Percentiles rank a stretch among this genome's conserved stretches.
phyloP scores from a whole-genome alignment of 2,329 filamentous ascomycete genomes.

The Biscogniauxia sp. region DNA sequence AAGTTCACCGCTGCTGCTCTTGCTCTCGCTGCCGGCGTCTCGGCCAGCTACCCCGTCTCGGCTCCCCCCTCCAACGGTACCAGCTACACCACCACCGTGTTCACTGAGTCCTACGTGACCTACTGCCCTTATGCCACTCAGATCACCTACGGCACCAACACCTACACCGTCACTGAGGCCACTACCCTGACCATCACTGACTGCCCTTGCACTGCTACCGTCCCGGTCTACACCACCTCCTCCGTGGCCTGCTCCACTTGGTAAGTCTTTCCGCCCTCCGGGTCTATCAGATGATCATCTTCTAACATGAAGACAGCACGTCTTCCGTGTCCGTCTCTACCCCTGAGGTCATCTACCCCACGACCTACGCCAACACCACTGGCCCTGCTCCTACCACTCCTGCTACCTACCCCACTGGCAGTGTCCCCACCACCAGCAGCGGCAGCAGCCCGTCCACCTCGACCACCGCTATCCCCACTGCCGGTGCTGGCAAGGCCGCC shows the following conservation, averaged over 20 bases:
- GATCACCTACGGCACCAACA: conserved; percentile 61
- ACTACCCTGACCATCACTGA: conserved; percentile 69
- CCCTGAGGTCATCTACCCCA: conserved; percentile 12
- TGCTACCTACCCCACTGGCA: conserved; percentile 11
- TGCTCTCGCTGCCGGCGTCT: conserved; percentile 49
- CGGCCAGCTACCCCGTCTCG: conserved; percentile 19
- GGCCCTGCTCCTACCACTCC: conserved; percentile 5
- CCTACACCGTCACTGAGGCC: conserved; percentile 67
- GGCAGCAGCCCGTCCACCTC: conserved; percentile 28
- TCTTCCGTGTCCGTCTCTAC: conserved; percentile 9
- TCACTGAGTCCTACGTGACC: conserved; percentile 62
- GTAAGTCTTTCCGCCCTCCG: conserved; percentile 17
- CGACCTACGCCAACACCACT: conserved; percentile 23
- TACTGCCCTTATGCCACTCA: conserved; percentile 69
- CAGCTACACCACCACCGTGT: conserved; percentile 63
- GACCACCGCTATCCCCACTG: conserved; percentile 44
- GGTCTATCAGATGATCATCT: not conserved
- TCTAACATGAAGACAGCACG: conserved; percentile 28
- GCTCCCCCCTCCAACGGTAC: conserved; percentile 42
- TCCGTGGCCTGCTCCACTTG: conserved; percentile 40
- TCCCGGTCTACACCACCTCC: conserved; percentile 53
- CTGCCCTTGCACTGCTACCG: conserved; percentile 68
- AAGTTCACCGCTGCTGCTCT: conserved; percentile 58
- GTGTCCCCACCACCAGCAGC: not conserved
- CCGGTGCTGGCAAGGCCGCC: conserved; percentile 55